Percentiles rank a stretch among this genome's conserved stretches.
Conservation (phyloP, 129 eudicot species). For the Helianthus annuus region HanXRQr2.0-SUNRISE NC_035434.2:40054725-40055224, state of each 20-base stretch:
- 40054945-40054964: constrained; percentile 72
- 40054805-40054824: constrained; percentile 89
- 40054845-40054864: constrained; percentile 90
- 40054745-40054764: not conserved
- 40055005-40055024: constrained; percentile 22
- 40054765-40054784: not conserved
- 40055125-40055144: constrained; percentile 88
- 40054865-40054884: constrained; percentile 89
- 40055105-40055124: constrained; percentile 86
- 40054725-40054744: not conserved
- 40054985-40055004: constrained; percentile 92
- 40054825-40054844: constrained; percentile 92
- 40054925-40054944: constrained; percentile 87
- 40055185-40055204: constrained; percentile 98
- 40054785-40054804: constrained; percentile 81
- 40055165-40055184: constrained; percentile 91
- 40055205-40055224: constrained; percentile 56
- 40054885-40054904: constrained; percentile 81
- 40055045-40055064: not conserved
- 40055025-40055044: not conserved
- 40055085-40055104: constrained; percentile 84
- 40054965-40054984: constrained; percentile 86
- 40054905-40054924: constrained; percentile 90
- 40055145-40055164: constrained; percentile 93
- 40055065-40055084: constrained; percentile 56